Evolutionary conservation across 495 filamentous ascomycete genomes (phyloP), one percentile per base, ranked within the genome.

Genomic region (Amphirosellinia nigrospora): DNA sequence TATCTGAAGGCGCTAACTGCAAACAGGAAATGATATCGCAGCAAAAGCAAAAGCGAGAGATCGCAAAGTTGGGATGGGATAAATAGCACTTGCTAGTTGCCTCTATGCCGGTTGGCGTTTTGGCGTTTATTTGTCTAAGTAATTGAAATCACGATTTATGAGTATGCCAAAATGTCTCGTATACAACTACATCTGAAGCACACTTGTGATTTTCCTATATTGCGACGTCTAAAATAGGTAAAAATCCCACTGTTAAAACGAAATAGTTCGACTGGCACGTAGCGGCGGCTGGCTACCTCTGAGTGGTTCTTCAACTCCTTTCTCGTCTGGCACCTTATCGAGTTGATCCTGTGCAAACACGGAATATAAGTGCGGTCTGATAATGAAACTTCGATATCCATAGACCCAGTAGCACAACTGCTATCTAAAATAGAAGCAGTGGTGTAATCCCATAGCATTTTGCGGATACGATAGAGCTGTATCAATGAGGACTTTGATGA

Each of bases 1-100:
- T 3, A 34, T 43, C 36, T 6, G 38, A 39, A 8, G 32, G 2
- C n/a, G n/a, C 65, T 72, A 39, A 73, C 48, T 10, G 34, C 13
- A 13, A n/a, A 11, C 34, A 75, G 74, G 66, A 74, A 53, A 76
- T 76, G 74, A 62, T 63, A 45, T 71, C 72, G 23, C 74, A 76
- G 53, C 74, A 76, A 52, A 65, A 70, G 41, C 69, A 64, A 38
- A 76, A 76, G 62, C 70, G 64, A 23, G 50, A 65, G 34, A 66
- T 66, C 7, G 74, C 74, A 43, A 56, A 48, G 60, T 32, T 70
- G 36, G 73, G 71, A 21, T 73, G 58, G 58, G 36, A 41, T 60
- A 30, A 52, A 28, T 0, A 28, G 0, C 16, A 53, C 11, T 53
- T 15, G 10, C 50, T 16, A 7, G 26, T 30, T 53, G 0, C 26